These are phyloP conservation scores for Phytophthora rubi DNA, from an alignment of 352 stramenopile genomes.

Conservation along the genomic window DNA sequence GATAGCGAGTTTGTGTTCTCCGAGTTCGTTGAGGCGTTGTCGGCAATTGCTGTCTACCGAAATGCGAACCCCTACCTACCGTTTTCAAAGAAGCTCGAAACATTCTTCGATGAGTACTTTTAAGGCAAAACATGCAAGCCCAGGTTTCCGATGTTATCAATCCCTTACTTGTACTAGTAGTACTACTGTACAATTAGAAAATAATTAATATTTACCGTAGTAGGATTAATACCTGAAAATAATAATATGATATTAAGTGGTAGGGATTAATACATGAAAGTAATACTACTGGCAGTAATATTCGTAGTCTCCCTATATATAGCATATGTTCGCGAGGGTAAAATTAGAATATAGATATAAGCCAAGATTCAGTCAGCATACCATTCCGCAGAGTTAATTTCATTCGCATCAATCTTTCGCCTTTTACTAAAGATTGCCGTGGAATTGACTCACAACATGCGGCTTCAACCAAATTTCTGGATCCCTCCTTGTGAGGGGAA, in stretches of 20 bases:
- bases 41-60: constrained; percentile 73
- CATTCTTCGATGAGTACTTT: constrained; percentile 82
- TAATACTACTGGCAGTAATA: no score
- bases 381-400: constrained; percentile 74
- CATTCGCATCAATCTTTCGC: constrained; percentile 92
- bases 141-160: no score
- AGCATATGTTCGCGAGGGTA: constrained; percentile 4
- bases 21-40: constrained; percentile 78
- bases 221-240: no score
- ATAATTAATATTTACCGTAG: no score
- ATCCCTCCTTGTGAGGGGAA: constrained; percentile 46
- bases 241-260: no score
- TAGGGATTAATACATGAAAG: no score
- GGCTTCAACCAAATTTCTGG: constrained; percentile 84
- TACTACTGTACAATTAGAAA: no score
- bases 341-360: not conserved
- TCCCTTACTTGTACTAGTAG: no score
- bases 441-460: constrained; percentile 80
- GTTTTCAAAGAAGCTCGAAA: constrained; percentile 78
- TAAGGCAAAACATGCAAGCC: constrained; percentile 17
- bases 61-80: constrained; percentile 84
- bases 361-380: not conserved
- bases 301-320: not conserved
- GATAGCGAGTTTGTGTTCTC: constrained; percentile 84
- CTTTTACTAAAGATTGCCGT: constrained; percentile 96